These are phyloP conservation scores for Thermothelomyces thermophilus DNA, from an alignment of 2,329 filamentous ascomycete genomes.

Conservation along the genomic window DNA sequence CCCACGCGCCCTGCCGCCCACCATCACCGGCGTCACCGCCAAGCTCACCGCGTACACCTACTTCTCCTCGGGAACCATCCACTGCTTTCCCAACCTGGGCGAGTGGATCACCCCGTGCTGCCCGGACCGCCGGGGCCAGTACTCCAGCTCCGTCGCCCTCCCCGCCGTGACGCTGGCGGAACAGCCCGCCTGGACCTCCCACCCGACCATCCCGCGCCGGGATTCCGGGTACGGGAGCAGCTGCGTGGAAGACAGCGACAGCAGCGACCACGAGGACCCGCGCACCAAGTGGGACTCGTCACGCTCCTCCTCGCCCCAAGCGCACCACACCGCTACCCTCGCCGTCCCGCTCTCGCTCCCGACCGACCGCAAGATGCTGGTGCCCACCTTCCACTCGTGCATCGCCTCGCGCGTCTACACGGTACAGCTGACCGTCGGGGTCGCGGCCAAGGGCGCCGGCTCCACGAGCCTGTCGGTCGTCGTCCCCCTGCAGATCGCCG, in stretches of 20 bases:
- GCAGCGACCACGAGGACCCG: not conserved
- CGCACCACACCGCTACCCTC: conserved; percentile 32
- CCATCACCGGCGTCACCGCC: conserved; percentile 42
- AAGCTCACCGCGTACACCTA: conserved; percentile 49
- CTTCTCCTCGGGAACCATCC: conserved; percentile 42
- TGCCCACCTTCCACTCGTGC: conserved; percentile 54
- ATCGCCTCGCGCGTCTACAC: conserved; percentile 50
- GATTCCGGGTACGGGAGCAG: conserved; percentile 48
- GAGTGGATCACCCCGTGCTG: conserved; percentile 35
- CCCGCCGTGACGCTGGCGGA: conserved; percentile 32
- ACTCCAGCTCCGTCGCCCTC: conserved; percentile 40
- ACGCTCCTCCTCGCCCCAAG: not conserved
- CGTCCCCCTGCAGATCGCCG: conserved; percentile 47
- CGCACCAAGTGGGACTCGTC: too few species aligned
- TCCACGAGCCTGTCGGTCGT: conserved; percentile 38
- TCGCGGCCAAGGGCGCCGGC: conserved; percentile 29
- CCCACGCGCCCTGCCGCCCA: conserved; percentile 34
- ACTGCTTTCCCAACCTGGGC: conserved; percentile 43
- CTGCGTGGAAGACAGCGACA: not conserved
- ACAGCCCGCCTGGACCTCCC: conserved; percentile 36
- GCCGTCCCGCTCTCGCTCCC: conserved; percentile 45
- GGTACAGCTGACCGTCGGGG: conserved; percentile 39
- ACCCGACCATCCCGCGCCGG: conserved; percentile 32
- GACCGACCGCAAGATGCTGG: conserved; percentile 40
- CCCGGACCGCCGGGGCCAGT: conserved; percentile 38